A percentile compares a stretch with the other conserved stretches of the same genome.
Evolutionary conservation across 352 stramenopile species (phyloP).

Genomic region (Phytopythium aichiense): DNA sequence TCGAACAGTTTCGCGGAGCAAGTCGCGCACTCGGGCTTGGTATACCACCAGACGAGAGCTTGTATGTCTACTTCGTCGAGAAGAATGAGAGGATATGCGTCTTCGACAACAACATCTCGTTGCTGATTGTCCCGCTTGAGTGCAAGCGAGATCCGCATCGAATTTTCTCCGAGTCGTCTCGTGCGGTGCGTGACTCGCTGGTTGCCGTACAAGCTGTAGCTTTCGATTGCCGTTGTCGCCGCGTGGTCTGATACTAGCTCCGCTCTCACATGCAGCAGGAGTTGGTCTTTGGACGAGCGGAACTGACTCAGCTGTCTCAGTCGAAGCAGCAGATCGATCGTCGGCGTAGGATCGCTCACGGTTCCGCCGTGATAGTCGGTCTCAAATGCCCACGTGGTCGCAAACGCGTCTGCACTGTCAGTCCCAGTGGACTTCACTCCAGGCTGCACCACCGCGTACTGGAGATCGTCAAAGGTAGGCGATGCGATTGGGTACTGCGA

Average conservation of each 20-base stretch:
- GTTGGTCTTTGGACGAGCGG: slow-evolving; percentile 18
- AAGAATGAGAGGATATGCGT: neutral
- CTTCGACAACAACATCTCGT: slow-evolving; percentile 1
- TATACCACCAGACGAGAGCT: slow-evolving; percentile 9
- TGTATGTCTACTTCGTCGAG: neutral
- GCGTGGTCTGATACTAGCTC: slow-evolving; percentile 1
- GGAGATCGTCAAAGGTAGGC: slow-evolving; percentile 12
- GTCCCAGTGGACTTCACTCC: neutral
- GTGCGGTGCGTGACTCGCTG: slow-evolving; percentile 12
- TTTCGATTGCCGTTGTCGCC: slow-evolving; percentile 14
- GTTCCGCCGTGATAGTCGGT: slow-evolving; percentile 1
- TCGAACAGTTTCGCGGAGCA: slow-evolving; percentile 10
- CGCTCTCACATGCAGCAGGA: slow-evolving; percentile 21
- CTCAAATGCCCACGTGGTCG: slow-evolving; percentile 1
- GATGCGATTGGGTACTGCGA: slow-evolving; percentile 11
- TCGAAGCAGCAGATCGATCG: slow-evolving; percentile 25
- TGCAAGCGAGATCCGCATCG: neutral
- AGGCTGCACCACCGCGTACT: slow-evolving; percentile 6
- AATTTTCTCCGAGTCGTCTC: neutral
- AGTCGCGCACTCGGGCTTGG: neutral
- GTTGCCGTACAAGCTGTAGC: slow-evolving; percentile 29
- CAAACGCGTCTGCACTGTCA: neutral
- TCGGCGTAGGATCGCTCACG: neutral
- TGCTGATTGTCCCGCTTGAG: neutral
- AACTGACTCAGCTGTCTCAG: slow-evolving; percentile 31